Evolutionary conservation across 495 filamentous ascomycete genomes (phyloP), one percentile per base, ranked within the genome.

Genomic region (Cetradonia linearis): DNA sequence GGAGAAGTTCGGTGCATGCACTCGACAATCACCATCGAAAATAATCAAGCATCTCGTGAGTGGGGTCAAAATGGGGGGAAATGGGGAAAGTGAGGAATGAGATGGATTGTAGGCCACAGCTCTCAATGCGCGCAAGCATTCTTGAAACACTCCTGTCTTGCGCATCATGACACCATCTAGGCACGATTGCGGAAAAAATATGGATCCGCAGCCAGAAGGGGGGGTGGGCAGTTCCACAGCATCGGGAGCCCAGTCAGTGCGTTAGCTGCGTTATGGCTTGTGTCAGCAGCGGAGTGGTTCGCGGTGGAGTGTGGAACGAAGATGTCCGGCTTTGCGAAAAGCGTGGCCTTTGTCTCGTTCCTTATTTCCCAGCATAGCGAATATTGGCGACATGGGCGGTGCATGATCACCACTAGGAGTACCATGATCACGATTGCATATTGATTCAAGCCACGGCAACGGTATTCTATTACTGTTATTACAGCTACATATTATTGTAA

Each of bases 101-200:
- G 37, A 36, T 36, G 18, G 28, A 36, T 56, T 38, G 18, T 36
- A 34, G 46, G 37, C 50, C 50, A 50, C 36, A 60, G 48, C 34
- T 44, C 47, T 20, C 25, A 50, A 38, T 38, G 38, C 28, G 57
- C 49, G 57, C 57, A 52, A 30, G 57, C 46, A 60, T 40, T 53
- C 58, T 16, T 60, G 58, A 60, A 60, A 60, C 58, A 53, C 34
- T 38, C 28, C 34, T 53, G 14, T n/a, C 58, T 38, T 33, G 47
- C 57, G 46, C 49, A 49, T 37, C 56, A 59, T 59, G 37, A 54
- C 50, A 54, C 5, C 50, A 54, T 34, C 9, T 54, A 34, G 14
- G 30, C 33, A 54, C 31, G 9, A 25, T 20, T 36, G 23, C 20
- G 50, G 50, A 54, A 54, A 8, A 36, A 33, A 18, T 20, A 54